Percentiles rank a stretch among this genome's conserved stretches.
These are phyloP conservation scores for Mortierella claussenii DNA, from an alignment of 192 early-diverging fungal genomes.

Conservation along the genomic window DNA sequence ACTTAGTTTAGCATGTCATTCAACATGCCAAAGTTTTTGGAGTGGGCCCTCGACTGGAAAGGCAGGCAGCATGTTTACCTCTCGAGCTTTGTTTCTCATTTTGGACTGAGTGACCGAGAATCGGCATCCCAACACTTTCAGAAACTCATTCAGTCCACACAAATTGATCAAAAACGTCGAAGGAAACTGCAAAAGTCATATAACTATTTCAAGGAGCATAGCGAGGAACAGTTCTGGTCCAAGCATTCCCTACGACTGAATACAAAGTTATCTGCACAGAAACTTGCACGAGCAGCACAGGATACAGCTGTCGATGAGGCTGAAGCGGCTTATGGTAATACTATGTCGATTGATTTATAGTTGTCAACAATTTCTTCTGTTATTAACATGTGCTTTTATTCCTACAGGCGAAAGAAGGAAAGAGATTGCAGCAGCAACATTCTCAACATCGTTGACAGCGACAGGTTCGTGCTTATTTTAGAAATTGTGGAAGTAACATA, in stretches of 20 bases:
- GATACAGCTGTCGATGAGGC: too few relatives aligned
- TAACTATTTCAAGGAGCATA: conserved; percentile 3
- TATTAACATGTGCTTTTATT: too few relatives aligned
- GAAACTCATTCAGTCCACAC: neutral
- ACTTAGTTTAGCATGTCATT: neutral
- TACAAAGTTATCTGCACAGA: neutral
- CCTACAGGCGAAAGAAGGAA: too few relatives aligned
- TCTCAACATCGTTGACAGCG: too few relatives aligned
- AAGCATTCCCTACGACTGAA: neutral
- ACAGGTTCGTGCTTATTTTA: too few relatives aligned
- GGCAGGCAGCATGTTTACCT: conserved; percentile 20
- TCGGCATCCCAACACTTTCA: conserved; percentile 4
- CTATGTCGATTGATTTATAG: too few relatives aligned
- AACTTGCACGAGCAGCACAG: too few relatives aligned
- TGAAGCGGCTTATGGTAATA: too few relatives aligned
- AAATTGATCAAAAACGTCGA: conserved; percentile 1
- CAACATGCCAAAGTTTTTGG: neutral
- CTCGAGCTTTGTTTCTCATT: conserved; percentile 15
- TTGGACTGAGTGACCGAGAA: conserved; percentile 8
- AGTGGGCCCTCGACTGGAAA: conserved; percentile 12
- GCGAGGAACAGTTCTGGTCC: conserved; percentile 16
- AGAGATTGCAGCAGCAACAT: too few relatives aligned
- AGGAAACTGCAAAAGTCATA: conserved; percentile 7
- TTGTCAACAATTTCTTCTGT: too few relatives aligned
- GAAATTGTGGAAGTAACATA: too few relatives aligned